A percentile compares a stretch with the other conserved stretches of the same genome.
Conservation (phyloP, 257 asterid species). For the Solanum virginianum region DNA sequence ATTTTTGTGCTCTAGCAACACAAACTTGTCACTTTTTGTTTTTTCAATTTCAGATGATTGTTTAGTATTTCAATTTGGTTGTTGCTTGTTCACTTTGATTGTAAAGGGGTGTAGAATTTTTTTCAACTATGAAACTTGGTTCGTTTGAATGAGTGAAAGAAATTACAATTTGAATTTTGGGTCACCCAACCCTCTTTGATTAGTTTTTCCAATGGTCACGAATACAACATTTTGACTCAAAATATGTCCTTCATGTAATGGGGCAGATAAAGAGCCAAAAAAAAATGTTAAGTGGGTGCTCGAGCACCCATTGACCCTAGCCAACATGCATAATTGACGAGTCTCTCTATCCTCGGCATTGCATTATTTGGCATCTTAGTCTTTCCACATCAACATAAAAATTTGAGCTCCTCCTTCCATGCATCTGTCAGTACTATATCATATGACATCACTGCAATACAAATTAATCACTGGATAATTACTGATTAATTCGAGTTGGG, state of each 20-base stretch:
- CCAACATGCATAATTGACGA: too few species aligned
- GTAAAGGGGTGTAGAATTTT: background rate
- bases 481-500: slow-evolving; percentile 49
- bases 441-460: background rate
- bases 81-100: background rate
- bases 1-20: background rate
- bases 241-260: background rate
- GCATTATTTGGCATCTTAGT: slow-evolving; percentile 31
- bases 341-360: slow-evolving; percentile 2
- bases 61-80: background rate
- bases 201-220: background rate
- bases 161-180: too few species aligned
- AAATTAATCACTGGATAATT: background rate
- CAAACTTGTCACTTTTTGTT: background rate
- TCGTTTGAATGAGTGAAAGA: background rate
- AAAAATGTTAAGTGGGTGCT: too few species aligned
- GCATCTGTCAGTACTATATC: slow-evolving; percentile 18
- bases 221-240: background rate
- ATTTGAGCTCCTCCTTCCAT: slow-evolving; percentile 50
- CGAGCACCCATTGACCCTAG: too few species aligned
- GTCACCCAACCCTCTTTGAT: too few species aligned
- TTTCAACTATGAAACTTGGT: background rate
- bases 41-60: background rate
- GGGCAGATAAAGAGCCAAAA: background rate
- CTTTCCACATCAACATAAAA: slow-evolving; percentile 48